Base-by-base conservation (phyloP, 2,329 filamentous ascomycete genomes). In the Achaetomium macrosporum region DNA sequence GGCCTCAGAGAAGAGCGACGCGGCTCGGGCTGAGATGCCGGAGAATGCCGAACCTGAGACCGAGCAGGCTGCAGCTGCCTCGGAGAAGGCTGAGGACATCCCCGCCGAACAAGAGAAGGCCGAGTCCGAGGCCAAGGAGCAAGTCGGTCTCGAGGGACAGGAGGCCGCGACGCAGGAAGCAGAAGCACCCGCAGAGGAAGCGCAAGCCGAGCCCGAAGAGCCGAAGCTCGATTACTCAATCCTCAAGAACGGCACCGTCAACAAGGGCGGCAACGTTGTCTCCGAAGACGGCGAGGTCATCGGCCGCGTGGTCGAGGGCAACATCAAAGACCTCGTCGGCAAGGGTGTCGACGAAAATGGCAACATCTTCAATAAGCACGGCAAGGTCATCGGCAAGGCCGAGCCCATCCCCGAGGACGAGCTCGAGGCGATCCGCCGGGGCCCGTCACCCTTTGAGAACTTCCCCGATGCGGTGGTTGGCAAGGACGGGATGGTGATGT, bases 311-410 rank as follows among this genome's bases (percentile, higher is more conserved):
- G 69, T 81, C 33, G 77, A 84, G 59, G 86, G 86, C 36, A 79
- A 83, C 15, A 61, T 81, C 16, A 79, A 84, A 67, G 74, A 85
- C 57, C 75, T 88, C 6, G 67, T 83, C 31, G 84, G 84, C 60
- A 81, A 79, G 62, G 79, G 79, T 63, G 73, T 82, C 33, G 84
- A 88, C 57, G 81, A 79, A 50, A 70, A 86, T 35, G 86, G 86
- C 42, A 75, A 85, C 58, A 84, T 89, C 69, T 88, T 82, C 81
- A 83, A 83, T 63, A 84, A 88, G 56, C 74, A 74, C 6, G 86
- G 85, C 55, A 80, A 87, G 65, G 73, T 85, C 36, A 78, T 88
- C 47, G 86, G 85, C 30, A 78, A 79, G 49, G 82, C 77, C 41
- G 84, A 88, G 68, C 77, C 84, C 12, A 78, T 86, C 54, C 78